A percentile compares a stretch with the other conserved stretches of the same genome.
Evolutionary conservation across 305 asterid genomes (phyloP).

Genomic region (Fraxinus dipetala): DNA sequence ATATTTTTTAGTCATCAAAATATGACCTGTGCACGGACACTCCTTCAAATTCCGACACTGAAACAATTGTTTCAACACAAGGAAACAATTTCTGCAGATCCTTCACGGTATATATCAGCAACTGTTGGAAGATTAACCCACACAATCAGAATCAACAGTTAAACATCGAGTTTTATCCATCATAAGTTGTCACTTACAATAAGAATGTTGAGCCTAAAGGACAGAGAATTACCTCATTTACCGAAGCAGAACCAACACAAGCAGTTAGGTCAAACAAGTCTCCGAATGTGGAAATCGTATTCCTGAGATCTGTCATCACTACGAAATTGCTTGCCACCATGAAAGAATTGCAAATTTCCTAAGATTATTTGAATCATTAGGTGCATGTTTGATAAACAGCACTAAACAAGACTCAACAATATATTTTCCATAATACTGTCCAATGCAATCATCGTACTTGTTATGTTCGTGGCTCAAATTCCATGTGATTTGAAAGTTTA

Average conservation of each 20-base stretch:
- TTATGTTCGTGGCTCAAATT: no score
- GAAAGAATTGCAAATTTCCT: slow-evolving; percentile 33
- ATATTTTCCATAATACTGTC: background rate
- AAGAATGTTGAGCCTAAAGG: background rate
- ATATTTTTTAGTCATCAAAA: background rate
- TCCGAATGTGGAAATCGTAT: slow-evolving; percentile 60
- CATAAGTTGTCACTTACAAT: background rate
- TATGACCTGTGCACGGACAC: slow-evolving; percentile 57
- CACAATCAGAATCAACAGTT: background rate
- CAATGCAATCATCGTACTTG: background rate
- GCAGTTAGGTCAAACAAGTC: slow-evolving; percentile 81
- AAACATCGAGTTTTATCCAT: background rate
- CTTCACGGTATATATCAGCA: slow-evolving; percentile 58
- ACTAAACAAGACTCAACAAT: background rate
- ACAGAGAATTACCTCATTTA: slow-evolving; percentile 48
- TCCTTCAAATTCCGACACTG: slow-evolving; percentile 41
- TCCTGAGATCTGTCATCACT: slow-evolving; percentile 53
- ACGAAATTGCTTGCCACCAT: slow-evolving; percentile 45
- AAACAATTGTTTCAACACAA: slow-evolving; percentile 24
- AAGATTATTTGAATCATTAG: slow-evolving; percentile 23
- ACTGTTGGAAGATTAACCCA: slow-evolving; percentile 33
- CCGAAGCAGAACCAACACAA: slow-evolving; percentile 51
- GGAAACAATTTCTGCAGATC: slow-evolving; percentile 58
- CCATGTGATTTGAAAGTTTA: no score
- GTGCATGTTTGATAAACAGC: background rate